Evolutionary conservation across 2,329 filamentous ascomycete genomes (phyloP), one percentile per base, ranked within the genome.

Genomic region (Epichloe bromicola): DNA sequence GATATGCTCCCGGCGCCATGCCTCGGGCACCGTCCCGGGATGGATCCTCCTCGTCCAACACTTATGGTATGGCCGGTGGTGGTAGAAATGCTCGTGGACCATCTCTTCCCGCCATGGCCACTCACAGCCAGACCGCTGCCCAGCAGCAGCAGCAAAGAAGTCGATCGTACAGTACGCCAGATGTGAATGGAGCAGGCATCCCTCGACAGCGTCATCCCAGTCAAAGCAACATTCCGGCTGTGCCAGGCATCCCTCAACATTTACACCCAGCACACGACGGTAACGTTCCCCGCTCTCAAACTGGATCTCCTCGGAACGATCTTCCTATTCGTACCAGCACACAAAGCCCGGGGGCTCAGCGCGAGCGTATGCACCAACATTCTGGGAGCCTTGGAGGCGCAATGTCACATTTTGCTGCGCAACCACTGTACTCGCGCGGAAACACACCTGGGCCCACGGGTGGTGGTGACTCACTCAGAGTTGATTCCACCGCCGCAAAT

Each of bases 141-240:
- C 71, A 83, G 56, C 83, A 37, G 48, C 40, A 88, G 40, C 48
- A 88, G 63, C 82, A 85, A 62, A 79, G 89, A 57, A 84, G 87
- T 69, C 80, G 93, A 56, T 95, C 90, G 38, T 94, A 94, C 61
- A 97, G 91, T 70, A 96, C 90, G 56, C 91, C 93, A 7, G 90
- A 97, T 65, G 95, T 95, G 59, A 88, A 94, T 57, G 83, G 78
- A 49, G 78, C 82, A 49, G 75, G 78, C 56, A 75, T 75, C 46
- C 73, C 75, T 62, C 74, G 81, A 56, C 73, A 72, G 49, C 71
- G 74, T 56, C 78, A 79, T 66, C 74, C 67, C 64, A 76, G 71
- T 64, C 73, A 67, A 67, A 72, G 65, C 58, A 64, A 70, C 53
- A 77, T 88, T 5, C 86, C 86, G 5, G 80, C 79, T 11, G 85